These are phyloP conservation scores for Trametes cinnabarina DNA, from an alignment of 768 basidiomycete genomes.

Conservation along the genomic window DNA sequence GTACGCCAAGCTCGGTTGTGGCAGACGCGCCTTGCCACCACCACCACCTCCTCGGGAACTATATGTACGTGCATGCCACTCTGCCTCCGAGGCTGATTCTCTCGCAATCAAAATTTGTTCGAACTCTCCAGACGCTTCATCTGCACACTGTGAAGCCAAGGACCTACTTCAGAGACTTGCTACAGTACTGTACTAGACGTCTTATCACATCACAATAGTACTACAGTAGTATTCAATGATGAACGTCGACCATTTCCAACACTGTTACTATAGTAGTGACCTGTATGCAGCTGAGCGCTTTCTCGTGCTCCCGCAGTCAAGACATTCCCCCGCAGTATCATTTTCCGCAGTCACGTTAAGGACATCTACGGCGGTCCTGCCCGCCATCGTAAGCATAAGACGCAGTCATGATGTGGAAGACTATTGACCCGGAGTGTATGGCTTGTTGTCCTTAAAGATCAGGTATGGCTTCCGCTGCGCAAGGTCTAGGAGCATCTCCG, in stretches of 20 bases:
- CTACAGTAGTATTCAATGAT: too few relatives aligned
- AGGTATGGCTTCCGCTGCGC: constrained; percentile 70
- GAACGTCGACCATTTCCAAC: too few relatives aligned
- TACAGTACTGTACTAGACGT: too few relatives aligned
- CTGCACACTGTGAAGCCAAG: too few relatives aligned
- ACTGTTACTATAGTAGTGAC: too few relatives aligned
- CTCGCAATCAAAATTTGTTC: background rate
- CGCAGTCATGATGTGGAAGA: background rate
- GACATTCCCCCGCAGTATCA: background rate
- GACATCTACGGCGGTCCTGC: too few relatives aligned
- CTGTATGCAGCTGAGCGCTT: too few relatives aligned
- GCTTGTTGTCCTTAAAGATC: constrained; percentile 53
- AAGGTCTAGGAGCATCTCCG: constrained; percentile 78
- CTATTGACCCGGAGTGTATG: constrained; percentile 52
- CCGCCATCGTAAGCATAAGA: background rate
- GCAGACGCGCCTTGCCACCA: background rate
- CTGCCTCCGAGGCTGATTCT: background rate
- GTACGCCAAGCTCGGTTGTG: constrained; percentile 14
- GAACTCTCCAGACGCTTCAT: too few relatives aligned
- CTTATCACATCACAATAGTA: too few relatives aligned
- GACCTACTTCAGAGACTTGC: too few relatives aligned
- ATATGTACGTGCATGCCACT: background rate
- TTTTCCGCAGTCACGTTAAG: background rate
- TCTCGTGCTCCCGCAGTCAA: background rate
- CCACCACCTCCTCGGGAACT: background rate